These are phyloP conservation scores for Skeletonema grethae DNA, from an alignment of 108 stramenopile genomes.

Conservation along the genomic window DNA sequence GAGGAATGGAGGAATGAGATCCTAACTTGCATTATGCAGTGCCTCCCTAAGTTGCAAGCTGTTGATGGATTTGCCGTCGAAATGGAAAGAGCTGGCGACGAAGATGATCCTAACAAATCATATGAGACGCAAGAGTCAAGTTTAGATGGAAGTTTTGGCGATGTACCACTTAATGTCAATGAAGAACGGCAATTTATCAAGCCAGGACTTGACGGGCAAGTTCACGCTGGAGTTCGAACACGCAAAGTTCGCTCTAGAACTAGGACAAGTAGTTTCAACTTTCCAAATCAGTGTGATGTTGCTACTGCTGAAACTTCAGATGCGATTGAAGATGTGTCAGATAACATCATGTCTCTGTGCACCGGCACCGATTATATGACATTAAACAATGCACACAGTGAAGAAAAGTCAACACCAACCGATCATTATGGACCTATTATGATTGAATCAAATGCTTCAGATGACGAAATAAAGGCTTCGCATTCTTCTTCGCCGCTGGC, in stretches of 20 bases:
- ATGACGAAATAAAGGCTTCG: background rate
- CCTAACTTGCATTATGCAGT: constrained; percentile 28
- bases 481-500: constrained; percentile 18
- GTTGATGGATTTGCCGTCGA: constrained; percentile 49
- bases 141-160: background rate
- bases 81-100: background rate
- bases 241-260: background rate
- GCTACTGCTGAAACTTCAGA: constrained; percentile 6
- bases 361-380: constrained; percentile 7
- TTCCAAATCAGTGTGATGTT: constrained; percentile 10
- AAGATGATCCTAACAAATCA: background rate
- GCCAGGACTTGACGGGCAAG: background rate
- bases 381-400: constrained; percentile 3
- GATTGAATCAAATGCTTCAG: constrained; percentile 4
- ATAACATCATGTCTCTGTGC: constrained; percentile 16
- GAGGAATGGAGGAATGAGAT: constrained; percentile 39
- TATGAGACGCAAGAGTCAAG: constrained; percentile 4
- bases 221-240: constrained; percentile 3
- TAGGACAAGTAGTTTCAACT: background rate
- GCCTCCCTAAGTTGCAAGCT: constrained; percentile 21
- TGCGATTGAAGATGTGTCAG: constrained; percentile 33
- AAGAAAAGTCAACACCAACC: constrained; percentile 3
- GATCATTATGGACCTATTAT: background rate
- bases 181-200: background rate
- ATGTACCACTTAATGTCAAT: constrained; percentile 2